Base-by-base conservation (phyloP, 768 basidiomycete species). In the Tulasnella sp. region DNA sequence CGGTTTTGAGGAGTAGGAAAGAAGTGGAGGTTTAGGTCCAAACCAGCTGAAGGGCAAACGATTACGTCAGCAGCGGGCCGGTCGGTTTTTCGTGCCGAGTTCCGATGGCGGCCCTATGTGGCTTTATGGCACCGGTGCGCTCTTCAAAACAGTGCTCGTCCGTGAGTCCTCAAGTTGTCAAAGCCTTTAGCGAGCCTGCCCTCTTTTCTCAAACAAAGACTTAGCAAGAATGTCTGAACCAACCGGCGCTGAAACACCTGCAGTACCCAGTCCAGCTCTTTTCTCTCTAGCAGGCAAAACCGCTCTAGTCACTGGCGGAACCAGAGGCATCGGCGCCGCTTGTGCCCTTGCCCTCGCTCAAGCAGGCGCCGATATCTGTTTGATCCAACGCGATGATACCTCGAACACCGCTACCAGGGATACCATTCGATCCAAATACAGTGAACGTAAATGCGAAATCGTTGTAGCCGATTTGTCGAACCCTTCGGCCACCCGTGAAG, bases 401-500 rank as follows among this genome's bases (percentile, higher is more conserved):
- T 76, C 81, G 73, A 85, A 86, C 82, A 82, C 82, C 6, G 74
- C 82, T 32, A 86, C 86, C 0, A 79, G 79, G 40, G 83, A 86
- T 70, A 77, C 79, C 0, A 83, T 87, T 74, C 82, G 32, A 20
- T 70, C 40, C 15, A 70, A 42, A 32, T 23, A 20, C 40, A 35
- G 11, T 16, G 61, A 67, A 13, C 23, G 61, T 23, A 44, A 57
- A 35, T 70, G 46, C 71, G 82, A 87, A 79, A 86, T 87, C 79
- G 85, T 90, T 71, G 83, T 87, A n/a, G 89, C 88, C 83, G 90
- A 92, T 82, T 84, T 92, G 44, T 83, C 85, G 9, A 86, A 89
- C 83, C 83, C 88, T 37, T 84, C 85, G 40, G 84, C 86, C 16
- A 89, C 91, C 80, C 87, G 85, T 75, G 82, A 83, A 71, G 82